A percentile compares a stretch with the other conserved stretches of the same genome.
These are phyloP conservation scores for maize (Zea mays) DNA, from an alignment of 176 grass and related monocot genomes.

Conservation along the genomic window Zm-B73-REFERENCE-NAM-5.0 NC_050102.1:182037001-182037500, in stretches of 20 bases:
- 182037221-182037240: neutral
- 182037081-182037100: too few relatives aligned
- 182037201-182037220: too few relatives aligned
- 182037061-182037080: too few relatives aligned
- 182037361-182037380: neutral
- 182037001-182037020: too few relatives aligned
- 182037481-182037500: neutral
- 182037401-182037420: neutral
- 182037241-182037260: neutral
- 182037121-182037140: too few relatives aligned
- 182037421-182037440: neutral
- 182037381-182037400: neutral
- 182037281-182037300: neutral
- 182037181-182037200: too few relatives aligned
- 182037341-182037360: slow-evolving; percentile 9
- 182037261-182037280: neutral
- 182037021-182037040: too few relatives aligned
- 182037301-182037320: neutral
- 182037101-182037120: too few relatives aligned
- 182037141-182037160: too few relatives aligned
- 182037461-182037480: neutral
- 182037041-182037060: too few relatives aligned
- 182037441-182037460: neutral
- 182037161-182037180: too few relatives aligned
- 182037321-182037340: neutral